Base-by-base conservation (phyloP, 352 stramenopile genomes). In the Globisporangium camurandrum region DNA sequence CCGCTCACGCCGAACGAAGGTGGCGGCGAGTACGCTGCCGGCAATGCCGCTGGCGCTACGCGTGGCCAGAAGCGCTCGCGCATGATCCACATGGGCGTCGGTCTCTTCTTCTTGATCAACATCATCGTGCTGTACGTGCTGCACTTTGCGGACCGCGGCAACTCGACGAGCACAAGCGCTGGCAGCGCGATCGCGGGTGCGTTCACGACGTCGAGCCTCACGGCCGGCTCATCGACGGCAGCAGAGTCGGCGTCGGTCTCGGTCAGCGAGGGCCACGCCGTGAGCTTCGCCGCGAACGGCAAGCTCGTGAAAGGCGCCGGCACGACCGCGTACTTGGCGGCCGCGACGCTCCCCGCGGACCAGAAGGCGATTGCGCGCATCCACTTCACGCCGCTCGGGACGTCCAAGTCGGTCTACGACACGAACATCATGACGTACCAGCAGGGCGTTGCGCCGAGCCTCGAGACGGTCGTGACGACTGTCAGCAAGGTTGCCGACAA, bases 111-210 rank as follows among this genome's bases (percentile, higher is more conserved):
- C 27, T 60, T 86, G 33, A 51, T 84, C 70, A 90, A 90, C 67
- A 66, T 90, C 69, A 82, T 91, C 51, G 79, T 85, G 34, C 66
- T 91, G 27, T 91, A 91, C 72, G 62, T 88, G 34, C 56, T 91
- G 37, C 79, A 91, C 67, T 91, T 91, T 59, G 75, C 64, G 19
- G 73, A 88, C 66, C 73, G 73, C 50, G 69, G 62, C 44, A 57
- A 50, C 49, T 67, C 54, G 34, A 51, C 44, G n/a, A 55, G 22
- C 23, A 54, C 51, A 27, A 17, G 28, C 28, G 39, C 31, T 17
- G 46, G 48, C 17, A 51, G 56, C 51, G 61, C 70, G 2, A 54
- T 73, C 40, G 59, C 64, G 0, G 67, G 62, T 42, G 61, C 56
- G 51, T 75, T 84, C 59, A 61, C 56, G 17, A 48, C 64, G 36